These are phyloP conservation scores for Leccinum colubrinum DNA, from an alignment of 1,284 basidiomycete genomes.

Conservation along the genomic window DNA sequence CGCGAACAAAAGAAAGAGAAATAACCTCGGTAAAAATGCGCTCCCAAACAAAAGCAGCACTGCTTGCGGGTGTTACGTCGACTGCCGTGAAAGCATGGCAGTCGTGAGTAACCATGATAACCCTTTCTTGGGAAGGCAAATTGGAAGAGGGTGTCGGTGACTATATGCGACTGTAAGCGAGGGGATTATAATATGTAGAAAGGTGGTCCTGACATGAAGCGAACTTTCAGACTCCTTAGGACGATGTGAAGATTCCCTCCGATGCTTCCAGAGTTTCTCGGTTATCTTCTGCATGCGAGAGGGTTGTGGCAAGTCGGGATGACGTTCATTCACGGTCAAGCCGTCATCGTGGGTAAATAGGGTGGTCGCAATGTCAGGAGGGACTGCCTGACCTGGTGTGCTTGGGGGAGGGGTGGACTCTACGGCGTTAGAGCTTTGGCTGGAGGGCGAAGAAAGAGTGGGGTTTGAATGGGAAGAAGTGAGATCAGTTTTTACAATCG, in stretches of 20 bases:
- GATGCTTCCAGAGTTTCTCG: slow-evolving; percentile 25
- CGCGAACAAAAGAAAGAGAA: slow-evolving; percentile 11
- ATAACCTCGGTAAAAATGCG: slow-evolving; percentile 77
- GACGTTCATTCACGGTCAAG: slow-evolving; percentile 30
- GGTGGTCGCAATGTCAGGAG: slow-evolving; percentile 41
- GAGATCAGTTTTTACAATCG: slow-evolving; percentile 38
- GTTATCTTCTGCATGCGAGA: slow-evolving; percentile 31
- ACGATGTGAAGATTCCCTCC: slow-evolving; percentile 30
- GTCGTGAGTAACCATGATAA: slow-evolving; percentile 79
- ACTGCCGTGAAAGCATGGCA: slow-evolving; percentile 79
- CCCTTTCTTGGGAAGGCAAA: slow-evolving; percentile 37
- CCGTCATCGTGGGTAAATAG: slow-evolving; percentile 37
- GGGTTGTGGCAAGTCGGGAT: slow-evolving; percentile 26
- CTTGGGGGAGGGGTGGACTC: slow-evolving; percentile 63
- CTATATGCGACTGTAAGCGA: slow-evolving; percentile 20
- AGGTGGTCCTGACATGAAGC: slow-evolving; percentile 22
- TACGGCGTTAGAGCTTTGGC: slow-evolving; percentile 58
- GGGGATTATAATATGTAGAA: not conserved
- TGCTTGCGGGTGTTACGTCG: slow-evolving; percentile 70
- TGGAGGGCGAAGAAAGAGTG: slow-evolving; percentile 64
- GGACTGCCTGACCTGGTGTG: slow-evolving; percentile 53
- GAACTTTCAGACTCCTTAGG: slow-evolving; percentile 30
- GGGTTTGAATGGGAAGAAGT: slow-evolving; percentile 42
- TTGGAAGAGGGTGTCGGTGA: slow-evolving; percentile 30
- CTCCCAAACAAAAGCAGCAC: slow-evolving; percentile 77